These are phyloP conservation scores for Huntiella omanensis DNA, from an alignment of 2,329 filamentous ascomycete species.

Conservation along the genomic window DNA sequence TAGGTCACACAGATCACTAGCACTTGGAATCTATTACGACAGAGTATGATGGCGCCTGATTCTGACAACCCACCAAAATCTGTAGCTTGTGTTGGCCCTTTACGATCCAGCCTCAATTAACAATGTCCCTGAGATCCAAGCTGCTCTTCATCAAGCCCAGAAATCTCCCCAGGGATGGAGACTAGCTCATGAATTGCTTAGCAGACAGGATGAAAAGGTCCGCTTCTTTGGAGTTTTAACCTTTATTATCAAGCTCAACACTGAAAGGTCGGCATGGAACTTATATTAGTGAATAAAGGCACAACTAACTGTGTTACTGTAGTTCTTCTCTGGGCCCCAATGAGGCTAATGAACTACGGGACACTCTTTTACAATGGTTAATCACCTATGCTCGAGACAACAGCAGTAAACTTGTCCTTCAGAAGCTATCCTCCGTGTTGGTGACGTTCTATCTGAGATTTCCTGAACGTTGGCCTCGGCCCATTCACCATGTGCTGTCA, in stretches of 20 bases:
- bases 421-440: conserved; percentile 60
- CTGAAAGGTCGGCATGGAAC: conserved; percentile 47
- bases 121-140: conserved; percentile 38
- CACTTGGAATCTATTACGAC: not conserved
- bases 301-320: not conserved
- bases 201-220: conserved; percentile 50
- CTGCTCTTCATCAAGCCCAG: conserved; percentile 61
- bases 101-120: conserved; percentile 33
- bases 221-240: conserved; percentile 88
- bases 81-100: conserved; percentile 30
- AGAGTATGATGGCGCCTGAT: not conserved
- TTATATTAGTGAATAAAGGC: not conserved
- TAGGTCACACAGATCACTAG: conserved; percentile 2
- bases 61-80: not conserved
- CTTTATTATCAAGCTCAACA: conserved; percentile 84
- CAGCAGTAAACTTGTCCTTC: conserved; percentile 41
- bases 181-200: conserved; percentile 58
- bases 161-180: conserved; percentile 69
- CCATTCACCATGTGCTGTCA: conserved; percentile 39
- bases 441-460: conserved; percentile 60
- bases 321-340: conserved; percentile 34
- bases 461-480: conserved; percentile 45
- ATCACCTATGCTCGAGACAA: conserved; percentile 32
- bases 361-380: conserved; percentile 44
- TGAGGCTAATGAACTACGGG: conserved; percentile 38